Percentiles rank a stretch among this genome's conserved stretches.
Evolutionary conservation across 352 stramenopile species (phyloP).

Genomic region (Phytophthora cryptogea): DNA sequence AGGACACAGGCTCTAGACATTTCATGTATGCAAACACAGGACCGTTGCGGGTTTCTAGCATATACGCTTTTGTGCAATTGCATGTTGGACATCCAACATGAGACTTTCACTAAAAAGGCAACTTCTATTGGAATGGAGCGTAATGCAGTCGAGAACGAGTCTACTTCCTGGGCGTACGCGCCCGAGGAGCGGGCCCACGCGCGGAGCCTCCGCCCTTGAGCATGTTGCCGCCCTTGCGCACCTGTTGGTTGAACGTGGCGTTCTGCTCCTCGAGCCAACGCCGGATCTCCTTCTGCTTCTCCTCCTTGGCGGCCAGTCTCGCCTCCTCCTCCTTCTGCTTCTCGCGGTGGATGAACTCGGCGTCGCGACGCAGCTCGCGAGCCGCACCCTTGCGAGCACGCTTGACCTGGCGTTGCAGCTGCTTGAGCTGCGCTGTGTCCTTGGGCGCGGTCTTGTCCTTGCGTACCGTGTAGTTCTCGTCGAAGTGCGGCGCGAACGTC

Average conservation of each 20-base stretch:
- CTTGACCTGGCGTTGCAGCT: slow-evolving; percentile 96
- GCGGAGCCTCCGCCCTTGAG: slow-evolving; percentile 92
- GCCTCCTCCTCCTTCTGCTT: slow-evolving; percentile 89
- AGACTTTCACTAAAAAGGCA: slow-evolving; percentile 19
- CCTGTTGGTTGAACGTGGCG: slow-evolving; percentile 98
- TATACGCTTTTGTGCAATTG: not conserved
- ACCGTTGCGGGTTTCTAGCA: not conserved
- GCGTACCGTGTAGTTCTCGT: slow-evolving; percentile 91
- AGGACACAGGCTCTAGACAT: not conserved
- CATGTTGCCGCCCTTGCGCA: slow-evolving; percentile 94
- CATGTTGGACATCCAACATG: not conserved
- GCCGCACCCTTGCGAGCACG: slow-evolving; percentile 95
- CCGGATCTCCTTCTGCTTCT: slow-evolving; percentile 95
- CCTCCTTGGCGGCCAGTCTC: slow-evolving; percentile 78
- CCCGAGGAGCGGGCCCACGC: slow-evolving; percentile 58
- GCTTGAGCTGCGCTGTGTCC: slow-evolving; percentile 87
- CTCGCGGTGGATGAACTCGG: slow-evolving; percentile 93
- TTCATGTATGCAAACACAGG: slow-evolving; percentile 3
- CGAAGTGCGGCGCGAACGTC: slow-evolving; percentile 90
- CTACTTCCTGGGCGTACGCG: slow-evolving; percentile 57
- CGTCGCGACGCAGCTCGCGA: slow-evolving; percentile 94
- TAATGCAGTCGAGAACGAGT: slow-evolving; percentile 13
- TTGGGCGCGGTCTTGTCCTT: slow-evolving; percentile 90
- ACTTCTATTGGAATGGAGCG: slow-evolving; percentile 23
- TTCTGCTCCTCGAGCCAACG: slow-evolving; percentile 96